Conservation (phyloP, 2,329 filamentous ascomycete genomes). For the Ambrosiella xylebori region DNA sequence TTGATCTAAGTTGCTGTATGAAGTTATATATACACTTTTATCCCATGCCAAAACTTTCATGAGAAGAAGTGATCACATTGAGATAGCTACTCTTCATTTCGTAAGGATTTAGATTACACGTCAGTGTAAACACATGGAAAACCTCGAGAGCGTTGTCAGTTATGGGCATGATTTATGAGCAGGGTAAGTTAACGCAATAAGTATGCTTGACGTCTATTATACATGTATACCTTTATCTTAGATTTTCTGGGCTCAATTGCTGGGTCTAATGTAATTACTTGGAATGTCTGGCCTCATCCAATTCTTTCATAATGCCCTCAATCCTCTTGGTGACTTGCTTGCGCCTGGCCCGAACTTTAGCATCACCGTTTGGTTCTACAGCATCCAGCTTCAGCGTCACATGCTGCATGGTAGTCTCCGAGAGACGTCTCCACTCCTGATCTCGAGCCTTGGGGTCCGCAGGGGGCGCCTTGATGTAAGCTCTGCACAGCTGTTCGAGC, state of each 20-base stretch:
- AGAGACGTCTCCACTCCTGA: conserved; percentile 58
- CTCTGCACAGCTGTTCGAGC: conserved; percentile 46
- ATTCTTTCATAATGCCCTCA: conserved; percentile 44
- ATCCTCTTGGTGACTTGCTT: conserved; percentile 59
- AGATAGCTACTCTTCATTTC: too few relatives aligned
- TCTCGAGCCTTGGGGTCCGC: conserved; percentile 47
- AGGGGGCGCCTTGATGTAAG: conserved; percentile 47
- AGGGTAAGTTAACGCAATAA: neutral
- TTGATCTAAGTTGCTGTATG: conserved; percentile 2
- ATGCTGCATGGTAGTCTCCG: conserved; percentile 60
- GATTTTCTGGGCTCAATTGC: neutral
- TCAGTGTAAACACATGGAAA: too few relatives aligned
- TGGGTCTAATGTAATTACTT: neutral
- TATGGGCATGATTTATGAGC: too few relatives aligned
- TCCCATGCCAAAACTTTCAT: too few relatives aligned
- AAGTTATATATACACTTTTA: neutral
- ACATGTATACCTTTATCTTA: neutral
- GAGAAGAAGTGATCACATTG: too few relatives aligned
- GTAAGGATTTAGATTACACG: too few relatives aligned
- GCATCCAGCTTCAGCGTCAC: conserved; percentile 61
- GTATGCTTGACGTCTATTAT: neutral
- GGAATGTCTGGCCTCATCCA: conserved; percentile 34
- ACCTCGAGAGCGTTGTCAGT: too few relatives aligned
- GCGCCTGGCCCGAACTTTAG: conserved; percentile 43
- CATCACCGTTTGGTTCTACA: conserved; percentile 55